phyloP scores from a whole-genome alignment of 1,139 yeast genomes.

The Geotrichum fermentans region DNA sequence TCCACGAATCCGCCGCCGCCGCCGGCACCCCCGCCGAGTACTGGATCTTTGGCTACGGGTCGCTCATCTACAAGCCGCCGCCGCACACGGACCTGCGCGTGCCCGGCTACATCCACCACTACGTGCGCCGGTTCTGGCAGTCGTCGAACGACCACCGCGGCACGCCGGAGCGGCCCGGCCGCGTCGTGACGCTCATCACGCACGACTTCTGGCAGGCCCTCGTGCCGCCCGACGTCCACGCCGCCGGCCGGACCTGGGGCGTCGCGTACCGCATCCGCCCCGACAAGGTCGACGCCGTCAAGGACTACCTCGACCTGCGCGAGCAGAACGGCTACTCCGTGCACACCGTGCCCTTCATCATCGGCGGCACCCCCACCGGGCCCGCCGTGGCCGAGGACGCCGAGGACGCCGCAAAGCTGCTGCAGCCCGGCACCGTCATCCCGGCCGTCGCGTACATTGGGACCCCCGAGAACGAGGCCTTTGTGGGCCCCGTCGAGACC shows the following conservation, averaged over 20 bases:
- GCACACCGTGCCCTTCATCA: constrained; percentile 62
- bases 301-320: constrained; percentile 66
- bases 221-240: constrained; percentile 41
- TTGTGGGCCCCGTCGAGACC: constrained; percentile 69
- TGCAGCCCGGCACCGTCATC: constrained; percentile 44
- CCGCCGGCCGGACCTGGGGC: constrained; percentile 63
- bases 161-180: constrained; percentile 75
- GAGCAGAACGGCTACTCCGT: constrained; percentile 86
- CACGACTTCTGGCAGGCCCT: constrained; percentile 47
- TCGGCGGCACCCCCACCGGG: constrained; percentile 37
- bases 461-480: constrained; percentile 71
- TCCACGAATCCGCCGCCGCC: background rate
- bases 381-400: constrained; percentile 23
- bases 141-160: constrained; percentile 88
- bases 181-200: constrained; percentile 75
- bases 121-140: constrained; percentile 85
- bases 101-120: constrained; percentile 74
- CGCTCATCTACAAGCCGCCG: constrained; percentile 87
- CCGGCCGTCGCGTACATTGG: constrained; percentile 79
- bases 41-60: constrained; percentile 92
- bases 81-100: constrained; percentile 60
- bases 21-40: constrained; percentile 23
- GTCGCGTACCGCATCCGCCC: constrained; percentile 81
- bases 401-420: constrained; percentile 1
- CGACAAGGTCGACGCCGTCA: constrained; percentile 55